Evolutionary conservation across 306 rosid genomes (phyloP), one percentile per base, ranked within the genome.

Genomic region (Echinosophora koreensis): DNA sequence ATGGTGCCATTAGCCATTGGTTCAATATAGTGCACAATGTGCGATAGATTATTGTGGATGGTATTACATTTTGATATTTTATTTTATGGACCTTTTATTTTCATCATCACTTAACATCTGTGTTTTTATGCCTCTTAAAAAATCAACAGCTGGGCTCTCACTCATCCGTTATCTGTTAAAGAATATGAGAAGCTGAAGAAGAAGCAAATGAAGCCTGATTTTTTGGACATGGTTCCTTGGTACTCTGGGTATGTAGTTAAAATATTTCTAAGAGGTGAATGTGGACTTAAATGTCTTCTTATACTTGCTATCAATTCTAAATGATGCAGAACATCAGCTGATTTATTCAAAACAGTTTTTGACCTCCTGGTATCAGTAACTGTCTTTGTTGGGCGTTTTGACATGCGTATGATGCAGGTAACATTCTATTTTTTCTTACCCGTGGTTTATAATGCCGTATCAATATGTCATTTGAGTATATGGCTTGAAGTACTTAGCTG

Each of bases 341-440:
- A 95, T 89, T 89, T 95, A 76, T 92, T 95, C 89, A 95, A 95
- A 93, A 95, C 99, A 42, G 94, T 92, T 74, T 95, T 95, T 87
- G 99, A 95, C 81, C 96, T 95, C 50, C 84, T 95, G 61, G 99
- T 92, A 79, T 92, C 97, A 52, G 97, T 95, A 69, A 91, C 99
- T 44, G 99, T 95, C 86, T 95, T 95, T 59, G 96, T 95, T 70
- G 99, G 97, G 67, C 99, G 99, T 79, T 95, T 95, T 82, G 97
- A 95, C 83, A 95, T 95, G 99, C 92, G 97, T 66, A 95, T 92
- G 97, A 95, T 95, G 99, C 99, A 95, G 94, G 99, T 95, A 73
- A 63, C 34, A n/a, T 77, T 44, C 73, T 79, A 28, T 50, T 13
- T 77, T 65, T 65, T 30, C 17, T 27, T 44, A 10, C 30, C 6